A percentile compares a stretch with the other conserved stretches of the same genome.
These are phyloP conservation scores for Quercus ilex DNA, from an alignment of 306 rosid species.

Conservation along the genomic window DNA sequence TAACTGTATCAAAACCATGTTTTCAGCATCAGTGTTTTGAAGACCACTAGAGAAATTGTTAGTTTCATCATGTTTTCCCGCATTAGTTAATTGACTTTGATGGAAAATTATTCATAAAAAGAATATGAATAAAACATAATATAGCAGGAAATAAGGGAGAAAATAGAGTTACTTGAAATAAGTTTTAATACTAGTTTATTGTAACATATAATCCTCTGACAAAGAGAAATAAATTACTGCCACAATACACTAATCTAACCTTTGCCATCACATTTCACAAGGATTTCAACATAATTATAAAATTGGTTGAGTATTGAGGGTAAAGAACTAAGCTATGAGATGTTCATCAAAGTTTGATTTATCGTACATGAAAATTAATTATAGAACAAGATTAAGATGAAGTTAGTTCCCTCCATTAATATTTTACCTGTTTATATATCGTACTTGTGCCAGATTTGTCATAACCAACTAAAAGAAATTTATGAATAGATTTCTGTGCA, in stretches of 20 bases:
- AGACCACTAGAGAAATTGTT: neutral
- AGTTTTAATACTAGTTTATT: neutral
- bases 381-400: neutral
- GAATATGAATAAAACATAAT: neutral
- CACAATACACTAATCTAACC: neutral
- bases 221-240: neutral
- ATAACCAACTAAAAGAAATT: conserved; percentile 64
- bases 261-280: neutral
- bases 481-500: conserved; percentile 33
- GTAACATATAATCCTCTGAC: neutral
- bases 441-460: conserved; percentile 75
- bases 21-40: neutral
- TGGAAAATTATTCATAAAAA: neutral
- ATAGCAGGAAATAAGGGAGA: neutral
- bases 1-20: neutral
- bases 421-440: conserved; percentile 69
- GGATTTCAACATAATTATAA: neutral
- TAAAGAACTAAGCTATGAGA: neutral
- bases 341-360: neutral
- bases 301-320: neutral
- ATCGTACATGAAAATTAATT: neutral
- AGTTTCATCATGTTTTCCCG: neutral
- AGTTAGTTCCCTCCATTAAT: neutral
- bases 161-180: neutral
- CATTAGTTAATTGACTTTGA: neutral